Evolutionary conservation across 208 protist species (phyloP).

Genomic region (Borovskyia barvae): DNA sequence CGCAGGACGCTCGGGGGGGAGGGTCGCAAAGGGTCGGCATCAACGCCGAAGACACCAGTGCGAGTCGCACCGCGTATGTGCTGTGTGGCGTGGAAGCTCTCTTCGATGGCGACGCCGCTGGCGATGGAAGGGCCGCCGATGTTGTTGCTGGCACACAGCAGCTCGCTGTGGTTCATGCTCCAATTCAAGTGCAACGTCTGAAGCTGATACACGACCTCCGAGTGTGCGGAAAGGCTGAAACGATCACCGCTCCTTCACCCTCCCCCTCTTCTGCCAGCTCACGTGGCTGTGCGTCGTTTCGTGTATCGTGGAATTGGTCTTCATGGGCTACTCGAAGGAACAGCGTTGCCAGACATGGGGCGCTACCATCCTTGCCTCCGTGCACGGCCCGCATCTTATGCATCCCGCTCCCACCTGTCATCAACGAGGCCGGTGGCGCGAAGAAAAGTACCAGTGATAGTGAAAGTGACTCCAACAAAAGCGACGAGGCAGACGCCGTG

Average conservation of each 20-base stretch:
- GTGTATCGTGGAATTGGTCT: conserved; percentile 11
- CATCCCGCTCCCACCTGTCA: conserved; percentile 3
- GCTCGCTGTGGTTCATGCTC: conserved; percentile 2
- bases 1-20: too few relatives aligned
- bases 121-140: neutral
- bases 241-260: too few relatives aligned
- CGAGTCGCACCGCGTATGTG: conserved; percentile 1
- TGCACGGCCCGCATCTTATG: conserved; percentile 2
- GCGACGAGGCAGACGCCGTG: neutral
- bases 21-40: neutral
- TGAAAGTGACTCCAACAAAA: too few relatives aligned
- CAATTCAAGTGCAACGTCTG: neutral
- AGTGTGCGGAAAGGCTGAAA: conserved; percentile 6
- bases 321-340: neutral
- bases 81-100: conserved; percentile 1
- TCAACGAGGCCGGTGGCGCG: too few relatives aligned
- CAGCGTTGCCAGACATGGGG: too few relatives aligned
- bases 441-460: too few relatives aligned
- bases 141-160: conserved; percentile 1
- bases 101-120: neutral
- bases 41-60: neutral
- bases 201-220: conserved; percentile 11
- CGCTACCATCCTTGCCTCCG: neutral
- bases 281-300: neutral
- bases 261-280: neutral